Base-by-base conservation (phyloP, 768 basidiomycete species). In the Amyloporia xantha region DNA sequence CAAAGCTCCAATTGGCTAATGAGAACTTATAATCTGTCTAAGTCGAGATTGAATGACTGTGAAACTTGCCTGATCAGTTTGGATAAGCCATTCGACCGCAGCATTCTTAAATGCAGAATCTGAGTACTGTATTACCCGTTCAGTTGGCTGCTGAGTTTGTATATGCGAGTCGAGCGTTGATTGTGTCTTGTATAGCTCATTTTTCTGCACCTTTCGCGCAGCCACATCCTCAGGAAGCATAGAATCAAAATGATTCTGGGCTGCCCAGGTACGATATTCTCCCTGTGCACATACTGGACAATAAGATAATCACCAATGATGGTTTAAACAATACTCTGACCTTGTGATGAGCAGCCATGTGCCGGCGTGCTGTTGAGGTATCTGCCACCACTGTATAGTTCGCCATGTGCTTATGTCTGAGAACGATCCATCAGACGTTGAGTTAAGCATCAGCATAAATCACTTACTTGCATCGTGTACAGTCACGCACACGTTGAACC, bases 31-130 rank as follows among this genome's bases (percentile, higher is more conserved):
- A 15, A 7, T 33, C 30, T 33, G 9, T 7, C 7, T 40, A 6
- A 20, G 9, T 12, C 19, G 17, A 21, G 26, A 7, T 21, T 26
- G 5, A 38, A 11, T 27, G 19, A 44, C 12, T 17, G 30, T 24
- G 30, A 9, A 11, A 47, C 49, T 5, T 49, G 71, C 70, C 64
- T 72, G 70, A 53, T 72, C 62, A 5, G 68, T 71, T 17, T 57
- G 56, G 24, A 68, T 55, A 5, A 73, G 54, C 70, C 71, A 73
- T 46, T 71, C 56, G 19, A 66, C 53, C 2, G 66, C 67, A 1
- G 62, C 64, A 20, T 63, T 28, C 5, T 42, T 30, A 48, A 70
- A 71, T 2, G 57, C 23, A 7, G 44, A 36, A 36, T 71, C 58
- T 0, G 62, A 52, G 50, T 71, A 71, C 1, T 53, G 56, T 13